These are phyloP conservation scores for Lanmaoa pseudosensibilis DNA, from an alignment of 768 basidiomycete species.

Conservation along the genomic window DNA sequence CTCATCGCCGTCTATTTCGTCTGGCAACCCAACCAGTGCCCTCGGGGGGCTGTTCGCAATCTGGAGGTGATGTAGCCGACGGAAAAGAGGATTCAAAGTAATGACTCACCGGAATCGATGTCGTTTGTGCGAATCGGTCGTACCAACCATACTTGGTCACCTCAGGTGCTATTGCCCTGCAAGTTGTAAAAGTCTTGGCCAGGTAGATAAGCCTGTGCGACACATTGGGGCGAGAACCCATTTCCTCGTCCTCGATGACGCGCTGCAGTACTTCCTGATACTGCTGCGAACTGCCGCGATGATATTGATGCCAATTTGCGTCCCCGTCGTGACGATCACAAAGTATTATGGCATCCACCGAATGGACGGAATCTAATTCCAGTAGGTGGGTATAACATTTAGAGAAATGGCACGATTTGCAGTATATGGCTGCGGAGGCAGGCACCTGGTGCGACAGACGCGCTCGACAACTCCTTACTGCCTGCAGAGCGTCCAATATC, in stretches of 20 bases:
- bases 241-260: constrained; percentile 35
- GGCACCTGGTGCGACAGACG: constrained; percentile 18
- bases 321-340: constrained; percentile 19
- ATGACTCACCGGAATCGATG: constrained; percentile 26
- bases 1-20: constrained; percentile 7
- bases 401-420: constrained; percentile 37
- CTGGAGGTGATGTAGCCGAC: constrained; percentile 11
- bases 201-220: constrained; percentile 42
- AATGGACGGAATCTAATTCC: constrained; percentile 34
- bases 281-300: constrained; percentile 21
- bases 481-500: constrained; percentile 7
- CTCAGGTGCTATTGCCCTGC: constrained; percentile 45
- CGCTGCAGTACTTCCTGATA: constrained; percentile 13
- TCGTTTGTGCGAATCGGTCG: constrained; percentile 39
- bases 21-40: constrained; percentile 11
- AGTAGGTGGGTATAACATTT: constrained; percentile 41
- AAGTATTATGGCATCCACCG: constrained; percentile 36
- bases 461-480: constrained; percentile 23
- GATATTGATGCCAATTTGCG: constrained; percentile 37
- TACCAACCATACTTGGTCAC: constrained; percentile 61
- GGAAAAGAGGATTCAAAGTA: neutral
- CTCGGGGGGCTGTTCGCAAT: constrained; percentile 18
- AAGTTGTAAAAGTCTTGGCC: constrained; percentile 48
- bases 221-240: constrained; percentile 36
- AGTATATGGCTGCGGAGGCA: constrained; percentile 29